phyloP scores from a whole-genome alignment of 2,329 filamentous ascomycete genomes.

The Nectriaceae sp. region DNA sequence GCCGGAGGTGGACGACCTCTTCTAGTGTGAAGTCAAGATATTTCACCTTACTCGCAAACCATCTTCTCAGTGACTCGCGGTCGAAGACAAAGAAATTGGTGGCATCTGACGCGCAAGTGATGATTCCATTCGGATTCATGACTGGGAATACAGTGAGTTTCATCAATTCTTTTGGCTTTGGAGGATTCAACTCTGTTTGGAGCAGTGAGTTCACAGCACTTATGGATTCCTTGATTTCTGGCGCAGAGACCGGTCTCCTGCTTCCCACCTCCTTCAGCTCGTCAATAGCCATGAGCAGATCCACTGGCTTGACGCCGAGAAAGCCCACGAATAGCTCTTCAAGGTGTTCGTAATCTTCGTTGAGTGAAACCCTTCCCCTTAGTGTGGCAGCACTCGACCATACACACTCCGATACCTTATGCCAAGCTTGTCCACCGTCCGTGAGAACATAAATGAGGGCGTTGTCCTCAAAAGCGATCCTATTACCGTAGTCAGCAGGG shows the following conservation, averaged over 20 bases:
- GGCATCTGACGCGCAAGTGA: slow-evolving; percentile 9
- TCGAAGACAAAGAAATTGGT: slow-evolving; percentile 38
- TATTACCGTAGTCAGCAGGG: not conserved
- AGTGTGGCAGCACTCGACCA: slow-evolving; percentile 36
- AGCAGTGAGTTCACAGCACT: slow-evolving; percentile 37
- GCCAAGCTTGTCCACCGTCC: slow-evolving; percentile 25
- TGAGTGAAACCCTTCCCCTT: slow-evolving; percentile 26
- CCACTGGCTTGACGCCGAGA: slow-evolving; percentile 32
- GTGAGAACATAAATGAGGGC: slow-evolving; percentile 12
- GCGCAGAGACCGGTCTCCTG: slow-evolving; percentile 5
- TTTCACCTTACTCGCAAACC: slow-evolving; percentile 32
- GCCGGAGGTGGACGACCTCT: slow-evolving; percentile 30
- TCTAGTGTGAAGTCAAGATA: slow-evolving; percentile 38
- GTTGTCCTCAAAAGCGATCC: slow-evolving; percentile 11
- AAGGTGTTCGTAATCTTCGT: slow-evolving; percentile 29
- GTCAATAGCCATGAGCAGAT: slow-evolving; percentile 32
- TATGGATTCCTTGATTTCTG: slow-evolving; percentile 33
- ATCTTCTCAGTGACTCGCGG: slow-evolving; percentile 26
- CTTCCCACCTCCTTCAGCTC: slow-evolving; percentile 26
- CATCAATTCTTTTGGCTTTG: slow-evolving; percentile 11
- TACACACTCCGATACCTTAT: slow-evolving; percentile 31
- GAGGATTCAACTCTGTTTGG: not conserved
- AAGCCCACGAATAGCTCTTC: slow-evolving; percentile 31
- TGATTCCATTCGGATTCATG: slow-evolving; percentile 16
- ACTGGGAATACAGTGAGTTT: slow-evolving; percentile 24